Conservation (phyloP, 495 filamentous ascomycete species). For the Daldinia vernicosa region DNA sequence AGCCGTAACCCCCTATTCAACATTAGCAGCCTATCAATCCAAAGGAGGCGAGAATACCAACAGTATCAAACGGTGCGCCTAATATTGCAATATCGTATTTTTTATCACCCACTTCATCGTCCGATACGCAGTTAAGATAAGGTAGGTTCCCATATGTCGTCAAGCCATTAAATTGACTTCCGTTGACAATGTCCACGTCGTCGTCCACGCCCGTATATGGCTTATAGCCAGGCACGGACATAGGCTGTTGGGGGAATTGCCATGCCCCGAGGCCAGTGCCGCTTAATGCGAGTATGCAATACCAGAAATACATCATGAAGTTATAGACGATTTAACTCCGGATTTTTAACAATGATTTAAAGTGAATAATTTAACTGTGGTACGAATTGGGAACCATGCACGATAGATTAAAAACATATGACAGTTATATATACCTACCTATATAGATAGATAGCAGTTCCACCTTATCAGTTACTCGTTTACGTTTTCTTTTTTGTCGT, state of each 20-base stretch:
- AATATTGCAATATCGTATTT: constrained; percentile 86
- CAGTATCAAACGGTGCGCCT: constrained; percentile 67
- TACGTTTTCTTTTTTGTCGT: neutral
- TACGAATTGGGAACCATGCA: neutral
- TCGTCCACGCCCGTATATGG: constrained; percentile 29
- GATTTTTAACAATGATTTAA: no score
- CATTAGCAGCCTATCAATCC: neutral
- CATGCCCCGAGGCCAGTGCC: constrained; percentile 13
- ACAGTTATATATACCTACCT: neutral
- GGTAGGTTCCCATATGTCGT: constrained; percentile 80
- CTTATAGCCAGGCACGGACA: constrained; percentile 17
- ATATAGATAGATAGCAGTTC: neutral
- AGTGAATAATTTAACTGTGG: no score
- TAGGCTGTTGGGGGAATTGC: constrained; percentile 36
- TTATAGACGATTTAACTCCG: neutral
- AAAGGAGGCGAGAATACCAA: constrained; percentile 25
- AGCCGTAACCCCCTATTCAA: constrained; percentile 43
- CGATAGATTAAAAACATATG: neutral
- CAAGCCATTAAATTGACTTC: constrained; percentile 69
- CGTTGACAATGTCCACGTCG: constrained; percentile 38
- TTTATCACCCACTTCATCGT: constrained; percentile 64
- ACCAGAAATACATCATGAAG: constrained; percentile 11
- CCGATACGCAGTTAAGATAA: constrained; percentile 80
- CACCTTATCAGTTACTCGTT: neutral
- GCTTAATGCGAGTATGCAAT: constrained; percentile 9